Evolutionary conservation across 2,329 filamentous ascomycete species (phyloP).

Genomic region (Emmonsia crescens): DNA sequence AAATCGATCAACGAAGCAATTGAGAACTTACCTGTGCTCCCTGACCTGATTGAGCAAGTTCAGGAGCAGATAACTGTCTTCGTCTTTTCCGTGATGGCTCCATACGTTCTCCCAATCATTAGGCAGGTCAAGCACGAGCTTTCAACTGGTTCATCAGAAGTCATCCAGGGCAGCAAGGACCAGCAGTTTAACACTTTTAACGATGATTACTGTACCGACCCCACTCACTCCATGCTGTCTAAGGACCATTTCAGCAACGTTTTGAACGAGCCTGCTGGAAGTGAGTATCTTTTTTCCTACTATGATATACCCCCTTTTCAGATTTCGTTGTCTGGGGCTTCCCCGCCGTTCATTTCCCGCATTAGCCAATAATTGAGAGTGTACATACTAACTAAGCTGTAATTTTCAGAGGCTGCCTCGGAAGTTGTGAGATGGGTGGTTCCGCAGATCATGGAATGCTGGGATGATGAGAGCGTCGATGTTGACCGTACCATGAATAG

Average conservation of each 20-base stretch:
- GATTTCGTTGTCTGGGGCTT: not conserved
- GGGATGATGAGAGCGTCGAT: constrained; percentile 67
- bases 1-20: constrained; percentile 66
- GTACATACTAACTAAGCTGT: not conserved
- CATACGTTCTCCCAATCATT: constrained; percentile 77
- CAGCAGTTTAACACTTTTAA: constrained; percentile 82
- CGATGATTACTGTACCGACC: constrained; percentile 64
- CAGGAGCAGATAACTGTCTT: constrained; percentile 82
- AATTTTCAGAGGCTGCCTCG: not conserved
- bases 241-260: constrained; percentile 93
- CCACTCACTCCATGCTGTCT: constrained; percentile 89
- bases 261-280: constrained; percentile 79
- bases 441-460: constrained; percentile 76
- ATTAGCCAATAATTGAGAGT: constrained; percentile 36
- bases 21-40: constrained; percentile 74
- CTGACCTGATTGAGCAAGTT: constrained; percentile 73
- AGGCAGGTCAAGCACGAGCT: constrained; percentile 79
- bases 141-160: constrained; percentile 71
- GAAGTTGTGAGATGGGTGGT: constrained; percentile 74
- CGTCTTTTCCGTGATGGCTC: constrained; percentile 83
- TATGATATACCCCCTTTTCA: not conserved
- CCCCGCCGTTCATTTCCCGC: not conserved
- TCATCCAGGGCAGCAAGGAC: constrained; percentile 72
- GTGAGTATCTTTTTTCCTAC: constrained; percentile 20
- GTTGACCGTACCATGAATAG: constrained; percentile 59